A percentile compares a stretch with the other conserved stretches of the same genome.
Conservation (phyloP, 2,329 filamentous ascomycete species). For the Clonostachys sp. region DNA sequence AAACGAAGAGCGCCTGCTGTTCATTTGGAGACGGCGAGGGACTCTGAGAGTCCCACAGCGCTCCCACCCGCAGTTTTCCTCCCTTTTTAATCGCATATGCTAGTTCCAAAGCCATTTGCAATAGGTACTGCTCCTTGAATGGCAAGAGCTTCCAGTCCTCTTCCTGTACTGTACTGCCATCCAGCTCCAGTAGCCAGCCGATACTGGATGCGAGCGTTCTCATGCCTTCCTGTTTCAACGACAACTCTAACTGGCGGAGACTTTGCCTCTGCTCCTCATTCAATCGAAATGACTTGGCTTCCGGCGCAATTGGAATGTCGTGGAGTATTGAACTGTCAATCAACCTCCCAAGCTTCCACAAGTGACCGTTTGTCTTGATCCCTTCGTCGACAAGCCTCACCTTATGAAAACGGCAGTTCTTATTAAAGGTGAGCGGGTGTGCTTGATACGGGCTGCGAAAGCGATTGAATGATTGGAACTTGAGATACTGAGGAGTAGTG, state of each 20-base stretch:
- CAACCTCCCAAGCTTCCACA: background rate
- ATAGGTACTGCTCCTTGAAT: too few species aligned
- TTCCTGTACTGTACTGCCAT: too few species aligned
- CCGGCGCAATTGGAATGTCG: background rate
- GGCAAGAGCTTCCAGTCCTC: too few species aligned
- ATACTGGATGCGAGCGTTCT: too few species aligned
- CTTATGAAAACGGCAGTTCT: background rate
- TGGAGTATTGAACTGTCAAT: background rate
- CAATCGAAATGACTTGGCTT: background rate
- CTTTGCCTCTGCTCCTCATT: background rate
- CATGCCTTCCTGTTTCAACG: too few species aligned
- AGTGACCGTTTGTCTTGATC: background rate
- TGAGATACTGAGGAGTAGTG: background rate
- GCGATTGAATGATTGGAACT: background rate
- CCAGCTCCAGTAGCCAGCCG: too few species aligned
- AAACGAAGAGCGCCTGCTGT: too few species aligned
- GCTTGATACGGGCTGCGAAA: background rate
- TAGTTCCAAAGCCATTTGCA: too few species aligned
- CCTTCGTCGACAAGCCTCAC: background rate
- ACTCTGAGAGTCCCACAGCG: too few species aligned
- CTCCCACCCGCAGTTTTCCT: too few species aligned
- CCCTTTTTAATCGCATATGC: too few species aligned
- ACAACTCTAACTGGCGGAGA: background rate
- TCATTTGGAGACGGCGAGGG: too few species aligned
- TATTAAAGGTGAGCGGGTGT: background rate